Base-by-base conservation (phyloP, 805 yeast species). In the Debaryomyces hansenii region DNA sequence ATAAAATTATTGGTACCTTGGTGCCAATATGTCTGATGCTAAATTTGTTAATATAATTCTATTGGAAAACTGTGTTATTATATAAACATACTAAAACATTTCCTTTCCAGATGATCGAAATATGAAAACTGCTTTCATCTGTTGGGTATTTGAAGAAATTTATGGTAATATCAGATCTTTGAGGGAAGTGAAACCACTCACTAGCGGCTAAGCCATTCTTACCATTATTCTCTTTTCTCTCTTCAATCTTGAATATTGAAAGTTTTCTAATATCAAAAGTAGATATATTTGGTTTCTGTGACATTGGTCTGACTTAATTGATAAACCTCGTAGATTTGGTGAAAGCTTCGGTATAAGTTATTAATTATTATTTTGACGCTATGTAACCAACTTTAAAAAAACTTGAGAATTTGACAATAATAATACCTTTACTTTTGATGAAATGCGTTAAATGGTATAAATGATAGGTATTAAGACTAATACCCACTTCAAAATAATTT, bases 161-260 rank as follows among this genome's bases (percentile, higher is more conserved):
- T 12, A 60, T 42, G 5, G 58, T 47, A 10, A 63, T 18, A 33
- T 59, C 64, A 8, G 64, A 49, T 16, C 67, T 43, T 35, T 66
- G 66, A 2, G 72, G 72, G 35, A 50, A 58, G 45, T 67, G 72
- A 44, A 52, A 48, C 72, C 72, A 67, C 15, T 39, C 20, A 16
- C 27, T 7, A 34, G 32, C 27, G 24, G 41, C n/a, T 8, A 8
- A 7, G 27, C 12, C 20, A 10, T 24, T 5, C 14, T 28, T 27
- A 12, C 12, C 21, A 4, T 24, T 7, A 14, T 14, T 7, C 8
- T 21, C 40, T 4, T 14, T 9, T n/a, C 4, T 24, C 4, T 34
- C 16, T 7, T 34, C 33, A 9, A 24, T 10, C 18, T 33, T 41
- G 33, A 42, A 38, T 12, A 41, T 33, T 5, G 51, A 48, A 18